Base-by-base conservation (phyloP, 1,139 yeast genomes). In the Suhomyces taliae region DNA sequence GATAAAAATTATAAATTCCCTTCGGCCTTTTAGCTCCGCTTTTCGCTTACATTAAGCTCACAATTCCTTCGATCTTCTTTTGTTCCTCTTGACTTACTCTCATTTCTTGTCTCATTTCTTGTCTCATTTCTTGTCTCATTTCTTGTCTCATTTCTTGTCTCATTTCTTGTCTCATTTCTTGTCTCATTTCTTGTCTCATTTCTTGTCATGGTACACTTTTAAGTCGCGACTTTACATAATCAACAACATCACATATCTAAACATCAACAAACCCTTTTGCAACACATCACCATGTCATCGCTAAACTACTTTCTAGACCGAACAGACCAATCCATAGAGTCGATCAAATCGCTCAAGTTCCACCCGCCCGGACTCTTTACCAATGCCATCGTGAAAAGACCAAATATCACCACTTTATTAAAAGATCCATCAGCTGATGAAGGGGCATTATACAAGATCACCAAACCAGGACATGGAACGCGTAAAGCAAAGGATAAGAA, bases 381-480 rank as follows among this genome's bases (percentile, higher is more conserved):
- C 36, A 84, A 84, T 57, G 83, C 90, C 6, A 67, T 84, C 19
- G 72, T 81, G 9, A 65, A 72, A 33, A 68, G 76, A 34, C 85
- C 85, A 1, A 77, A 78, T 35, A 82, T 84, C 48, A 82, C 85
- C 6, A 66, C 74, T n/a, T 65, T 85, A 36, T 67, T 85, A 32
- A 74, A 84, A 52, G 90, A 84, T 60, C 82, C 87, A 2, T 80
- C 81, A 33, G 61, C 61, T 1, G 78, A 76, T 41, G 90, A 84
- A 54, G 76, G 69, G 27, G 65, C 76, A 3, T 60, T 83, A 38
- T 82, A 82, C 55, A 68, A 64, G 34, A 65, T 75, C n/a, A 65
- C 44, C 42, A 53, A 52, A 32, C 52, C 53, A 6, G 35, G 34
- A 9, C 26, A 36, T 39, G 33, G 39, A n/a, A 43, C 38, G 29